Percentiles rank a stretch among this genome's conserved stretches.
Conservation (phyloP, 306 rosid genomes). For the Acacia confusa region DNA sequence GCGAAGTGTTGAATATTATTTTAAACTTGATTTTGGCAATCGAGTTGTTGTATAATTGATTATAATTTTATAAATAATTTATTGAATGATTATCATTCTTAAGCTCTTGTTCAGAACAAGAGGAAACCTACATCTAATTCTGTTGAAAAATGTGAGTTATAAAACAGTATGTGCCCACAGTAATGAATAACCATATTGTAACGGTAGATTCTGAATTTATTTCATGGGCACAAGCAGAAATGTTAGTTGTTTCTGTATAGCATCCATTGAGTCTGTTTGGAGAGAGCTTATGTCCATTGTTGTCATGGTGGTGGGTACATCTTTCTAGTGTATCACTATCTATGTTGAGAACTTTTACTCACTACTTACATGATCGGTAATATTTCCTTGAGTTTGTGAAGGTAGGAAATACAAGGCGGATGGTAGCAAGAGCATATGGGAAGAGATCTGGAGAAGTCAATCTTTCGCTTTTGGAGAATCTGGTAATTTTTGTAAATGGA, state of each 20-base stretch:
- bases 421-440: conserved; percentile 77
- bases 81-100: conserved; percentile 12
- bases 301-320: conserved; percentile 21
- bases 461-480: conserved; percentile 71
- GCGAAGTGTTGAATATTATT: neutral
- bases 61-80: neutral
- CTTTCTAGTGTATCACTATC: conserved; percentile 11
- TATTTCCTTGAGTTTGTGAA: conserved; percentile 45
- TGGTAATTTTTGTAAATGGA: conserved; percentile 59
- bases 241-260: neutral
- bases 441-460: conserved; percentile 85
- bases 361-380: conserved; percentile 39
- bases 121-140: neutral
- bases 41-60: neutral
- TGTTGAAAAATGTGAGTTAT: conserved; percentile 20
- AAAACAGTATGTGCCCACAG: neutral
- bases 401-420: conserved; percentile 88
- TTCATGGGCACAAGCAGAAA: conserved; percentile 15
- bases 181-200: neutral
- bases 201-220: conserved; percentile 16
- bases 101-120: neutral
- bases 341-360: conserved; percentile 27
- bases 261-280: too few species aligned
- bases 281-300: conserved; percentile 9
- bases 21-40: neutral